phyloP scores from a whole-genome alignment of 495 filamentous ascomycete species.

The Trichoderma virens region DNA sequence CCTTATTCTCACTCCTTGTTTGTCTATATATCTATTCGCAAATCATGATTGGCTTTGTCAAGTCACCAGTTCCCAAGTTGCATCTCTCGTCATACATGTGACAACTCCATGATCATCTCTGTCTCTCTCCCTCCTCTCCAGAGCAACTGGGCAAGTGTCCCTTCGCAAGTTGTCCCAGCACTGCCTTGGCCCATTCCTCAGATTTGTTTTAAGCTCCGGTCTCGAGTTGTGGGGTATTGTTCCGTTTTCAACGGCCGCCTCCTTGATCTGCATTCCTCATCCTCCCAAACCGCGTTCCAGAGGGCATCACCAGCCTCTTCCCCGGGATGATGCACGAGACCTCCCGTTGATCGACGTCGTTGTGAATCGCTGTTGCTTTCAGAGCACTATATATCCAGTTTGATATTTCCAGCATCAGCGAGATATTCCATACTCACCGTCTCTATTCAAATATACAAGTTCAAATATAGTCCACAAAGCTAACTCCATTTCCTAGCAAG shows the following conservation, averaged over 20 bases:
- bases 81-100: neutral
- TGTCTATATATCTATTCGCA: neutral
- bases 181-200: constrained; percentile 1
- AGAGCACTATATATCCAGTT: constrained; percentile 9
- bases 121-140: neutral
- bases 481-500: neutral
- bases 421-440: neutral
- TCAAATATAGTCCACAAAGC: neutral
- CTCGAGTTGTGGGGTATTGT: neutral
- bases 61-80: neutral
- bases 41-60: neutral
- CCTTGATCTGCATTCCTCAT: neutral
- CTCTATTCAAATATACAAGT: neutral
- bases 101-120: neutral
- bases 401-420: neutral
- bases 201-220: neutral
- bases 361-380: constrained; percentile 4
- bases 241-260: neutral
- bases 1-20: neutral
- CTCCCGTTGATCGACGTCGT: neutral
- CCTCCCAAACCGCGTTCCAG: neutral
- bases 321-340: neutral
- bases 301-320: neutral
- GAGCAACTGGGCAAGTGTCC: neutral
- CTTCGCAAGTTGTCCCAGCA: neutral